phyloP scores from a whole-genome alignment of 2,329 filamentous ascomycete genomes.

The Clarireedia sp. region DNA sequence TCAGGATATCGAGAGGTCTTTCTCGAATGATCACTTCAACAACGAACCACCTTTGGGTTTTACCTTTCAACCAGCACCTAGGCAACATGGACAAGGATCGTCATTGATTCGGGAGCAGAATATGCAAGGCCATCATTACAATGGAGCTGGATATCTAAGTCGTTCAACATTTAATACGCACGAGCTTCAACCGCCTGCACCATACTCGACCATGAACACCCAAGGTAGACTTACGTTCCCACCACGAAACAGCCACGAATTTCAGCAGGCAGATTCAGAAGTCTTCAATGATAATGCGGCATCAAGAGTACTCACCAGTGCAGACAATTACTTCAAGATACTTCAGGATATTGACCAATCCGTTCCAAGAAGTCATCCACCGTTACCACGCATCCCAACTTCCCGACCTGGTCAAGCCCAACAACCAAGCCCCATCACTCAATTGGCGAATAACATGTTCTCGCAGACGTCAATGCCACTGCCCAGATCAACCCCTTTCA shows the following conservation, averaged over 20 bases:
- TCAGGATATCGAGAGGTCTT: too few species aligned
- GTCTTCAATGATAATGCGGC: background rate
- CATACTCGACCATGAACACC: too few species aligned
- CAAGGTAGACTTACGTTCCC: too few species aligned
- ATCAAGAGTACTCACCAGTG: conserved; percentile 15
- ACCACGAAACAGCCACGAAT: too few species aligned
- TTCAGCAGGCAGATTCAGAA: background rate
- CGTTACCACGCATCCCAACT: background rate
- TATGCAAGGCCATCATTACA: too few species aligned
- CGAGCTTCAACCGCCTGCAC: too few species aligned
- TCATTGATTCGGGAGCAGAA: background rate
- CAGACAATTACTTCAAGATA: conserved; percentile 22
- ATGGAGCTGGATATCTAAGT: background rate
- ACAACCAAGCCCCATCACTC: conserved; percentile 13
- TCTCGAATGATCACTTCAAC: background rate
- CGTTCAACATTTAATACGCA: background rate
- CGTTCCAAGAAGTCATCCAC: too few species aligned
- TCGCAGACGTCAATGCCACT: conserved; percentile 14
- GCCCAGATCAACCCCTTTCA: conserved; percentile 3
- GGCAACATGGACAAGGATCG: background rate
- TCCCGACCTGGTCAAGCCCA: background rate
- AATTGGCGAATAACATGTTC: conserved; percentile 23
- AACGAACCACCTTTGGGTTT: background rate
- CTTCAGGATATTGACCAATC: too few species aligned
- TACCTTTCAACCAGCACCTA: background rate